phyloP scores from a whole-genome alignment of 1,139 yeast genomes.

The Diutina siamensis region DNA sequence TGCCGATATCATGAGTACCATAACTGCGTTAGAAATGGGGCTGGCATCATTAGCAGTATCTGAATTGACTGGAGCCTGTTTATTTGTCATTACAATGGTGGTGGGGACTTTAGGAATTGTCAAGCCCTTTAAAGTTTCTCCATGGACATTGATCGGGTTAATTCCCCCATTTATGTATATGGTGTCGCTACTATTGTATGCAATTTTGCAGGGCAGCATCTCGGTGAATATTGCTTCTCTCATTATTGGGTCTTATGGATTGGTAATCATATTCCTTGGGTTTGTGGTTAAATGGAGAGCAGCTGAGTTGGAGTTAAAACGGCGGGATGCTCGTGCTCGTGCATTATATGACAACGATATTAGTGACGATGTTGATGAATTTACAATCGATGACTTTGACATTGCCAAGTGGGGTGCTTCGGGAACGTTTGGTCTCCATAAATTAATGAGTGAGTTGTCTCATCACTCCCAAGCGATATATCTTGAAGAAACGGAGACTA shows the following conservation, averaged over 20 bases:
- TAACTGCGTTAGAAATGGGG: slow-evolving; percentile 60
- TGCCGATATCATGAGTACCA: slow-evolving; percentile 82
- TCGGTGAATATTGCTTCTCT: slow-evolving; percentile 32
- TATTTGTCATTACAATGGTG: slow-evolving; percentile 64
- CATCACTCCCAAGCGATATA: slow-evolving; percentile 11
- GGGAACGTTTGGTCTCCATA: slow-evolving; percentile 25
- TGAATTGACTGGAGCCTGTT: slow-evolving; percentile 78
- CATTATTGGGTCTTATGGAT: slow-evolving; percentile 39
- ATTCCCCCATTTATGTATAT: slow-evolving; percentile 37
- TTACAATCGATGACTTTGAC: slow-evolving; percentile 3
- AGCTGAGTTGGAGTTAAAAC: too few relatives aligned
- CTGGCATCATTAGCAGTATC: slow-evolving; percentile 75
- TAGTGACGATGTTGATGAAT: not conserved
- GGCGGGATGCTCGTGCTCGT: slow-evolving; percentile 19
- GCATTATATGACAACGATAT: slow-evolving; percentile 12
- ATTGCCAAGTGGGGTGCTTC: not conserved
- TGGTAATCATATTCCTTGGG: too few relatives aligned
- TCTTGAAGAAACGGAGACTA: not conserved
- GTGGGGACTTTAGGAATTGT: slow-evolving; percentile 65
- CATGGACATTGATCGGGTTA: slow-evolving; percentile 42
- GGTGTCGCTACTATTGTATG: slow-evolving; percentile 25
- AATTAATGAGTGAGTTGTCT: slow-evolving; percentile 23
- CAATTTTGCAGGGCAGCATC: slow-evolving; percentile 35
- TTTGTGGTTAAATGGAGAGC: too few relatives aligned
- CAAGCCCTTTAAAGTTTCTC: slow-evolving; percentile 51